phyloP scores from a whole-genome alignment of 75 land plant species.

The Sequoiadendron giganteum region DNA sequence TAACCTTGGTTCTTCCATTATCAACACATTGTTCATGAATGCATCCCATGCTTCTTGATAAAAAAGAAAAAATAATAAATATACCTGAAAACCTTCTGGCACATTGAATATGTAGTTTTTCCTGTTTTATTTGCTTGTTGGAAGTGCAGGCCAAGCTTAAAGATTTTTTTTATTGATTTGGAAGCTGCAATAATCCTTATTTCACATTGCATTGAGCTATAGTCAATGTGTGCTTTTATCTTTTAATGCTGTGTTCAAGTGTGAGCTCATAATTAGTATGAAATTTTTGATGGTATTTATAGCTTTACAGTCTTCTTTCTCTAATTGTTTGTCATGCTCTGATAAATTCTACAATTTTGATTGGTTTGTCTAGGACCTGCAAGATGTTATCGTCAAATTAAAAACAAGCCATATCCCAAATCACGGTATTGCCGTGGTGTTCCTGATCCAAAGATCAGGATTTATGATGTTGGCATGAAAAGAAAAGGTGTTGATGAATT shows the following conservation, averaged over 20 bases:
- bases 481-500: conserved; percentile 73
- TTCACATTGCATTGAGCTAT: background rate
- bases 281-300: background rate
- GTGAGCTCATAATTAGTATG: background rate
- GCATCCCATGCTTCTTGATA: background rate
- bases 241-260: background rate
- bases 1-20: background rate
- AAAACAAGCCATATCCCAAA: conserved; percentile 75
- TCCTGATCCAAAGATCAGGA: conserved; percentile 67
- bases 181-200: background rate
- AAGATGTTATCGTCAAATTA: conserved; percentile 66
- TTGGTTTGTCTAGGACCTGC: conserved; percentile 49
- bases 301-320: background rate
- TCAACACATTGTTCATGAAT: background rate
- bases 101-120: background rate
- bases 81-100: background rate
- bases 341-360: background rate
- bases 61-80: background rate
- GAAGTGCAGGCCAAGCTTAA: background rate
- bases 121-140: background rate
- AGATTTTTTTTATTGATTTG: background rate
- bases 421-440: conserved; percentile 72
- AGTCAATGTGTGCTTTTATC: background rate
- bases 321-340: background rate
- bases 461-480: conserved; percentile 75